Evolutionary conservation across 148 eudicot species (phyloP).

Genomic region (Nepenthes gracilis): DNA sequence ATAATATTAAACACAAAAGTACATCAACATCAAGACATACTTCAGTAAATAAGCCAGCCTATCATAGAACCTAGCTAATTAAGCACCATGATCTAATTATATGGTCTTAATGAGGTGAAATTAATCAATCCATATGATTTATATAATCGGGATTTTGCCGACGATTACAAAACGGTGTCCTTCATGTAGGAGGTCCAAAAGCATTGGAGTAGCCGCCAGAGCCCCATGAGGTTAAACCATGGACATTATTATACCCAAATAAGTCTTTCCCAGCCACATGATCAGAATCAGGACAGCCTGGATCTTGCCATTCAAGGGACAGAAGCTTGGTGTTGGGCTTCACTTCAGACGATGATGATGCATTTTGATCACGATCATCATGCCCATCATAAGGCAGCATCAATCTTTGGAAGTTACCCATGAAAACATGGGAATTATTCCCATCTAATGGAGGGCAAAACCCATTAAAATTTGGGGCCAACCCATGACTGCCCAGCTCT

Average conservation of each 20-base stretch:
- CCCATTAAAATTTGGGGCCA: constrained; percentile 14
- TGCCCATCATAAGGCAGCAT: constrained; percentile 27
- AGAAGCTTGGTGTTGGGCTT: constrained; percentile 72
- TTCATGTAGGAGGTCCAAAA: too few species aligned
- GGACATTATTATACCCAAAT: constrained; percentile 35
- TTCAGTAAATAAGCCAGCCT: too few species aligned
- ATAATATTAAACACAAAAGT: too few species aligned
- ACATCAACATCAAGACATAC: too few species aligned
- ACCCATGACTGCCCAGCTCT: constrained; percentile 11
- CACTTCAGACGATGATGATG: constrained; percentile 25
- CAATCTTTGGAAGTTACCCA: constrained; percentile 23
- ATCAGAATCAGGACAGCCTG: constrained; percentile 14
- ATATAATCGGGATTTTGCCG: too few species aligned
- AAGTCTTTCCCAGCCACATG: constrained; percentile 22
- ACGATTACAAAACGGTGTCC: too few species aligned
- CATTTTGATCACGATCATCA: constrained; percentile 16
- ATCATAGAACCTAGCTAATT: too few species aligned
- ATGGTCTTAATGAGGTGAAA: too few species aligned
- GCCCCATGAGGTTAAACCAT: constrained; percentile 44
- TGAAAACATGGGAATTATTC: constrained; percentile 8
- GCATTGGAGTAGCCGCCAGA: constrained; percentile 4
- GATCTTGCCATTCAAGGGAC: constrained; percentile 82
- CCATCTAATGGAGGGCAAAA: constrained; percentile 28
- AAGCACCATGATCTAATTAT: too few species aligned
- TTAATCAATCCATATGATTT: too few species aligned